Percentiles rank a stretch among this genome's conserved stretches.
Conservation (phyloP, 179 eudicot genomes). For the Carnegiea gigantea region DNA sequence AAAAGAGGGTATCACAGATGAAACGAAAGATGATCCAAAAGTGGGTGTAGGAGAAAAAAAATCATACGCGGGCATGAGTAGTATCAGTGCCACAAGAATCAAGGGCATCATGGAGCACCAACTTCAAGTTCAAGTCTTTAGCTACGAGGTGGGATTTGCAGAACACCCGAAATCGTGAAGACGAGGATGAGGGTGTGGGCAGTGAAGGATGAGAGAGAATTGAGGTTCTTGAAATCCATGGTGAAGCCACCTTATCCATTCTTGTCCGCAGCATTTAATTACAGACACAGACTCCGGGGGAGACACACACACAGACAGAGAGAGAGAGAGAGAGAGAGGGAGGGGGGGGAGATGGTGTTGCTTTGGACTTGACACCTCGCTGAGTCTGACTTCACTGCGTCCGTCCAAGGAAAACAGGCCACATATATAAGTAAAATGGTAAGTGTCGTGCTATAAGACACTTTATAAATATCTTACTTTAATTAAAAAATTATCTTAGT, state of each 20-base stretch:
- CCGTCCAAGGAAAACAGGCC: too few relatives aligned
- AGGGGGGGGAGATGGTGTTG: too few relatives aligned
- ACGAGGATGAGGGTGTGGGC: not conserved
- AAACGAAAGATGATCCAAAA: not conserved
- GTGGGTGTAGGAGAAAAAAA: not conserved
- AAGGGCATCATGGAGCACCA: conserved; percentile 72
- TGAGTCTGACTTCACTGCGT: too few relatives aligned
- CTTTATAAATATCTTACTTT: too few relatives aligned
- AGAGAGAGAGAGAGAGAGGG: not conserved
- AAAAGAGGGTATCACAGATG: not conserved
- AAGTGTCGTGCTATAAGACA: too few relatives aligned
- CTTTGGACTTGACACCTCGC: too few relatives aligned
- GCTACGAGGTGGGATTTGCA: conserved; percentile 44
- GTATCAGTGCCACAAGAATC: conserved; percentile 64
- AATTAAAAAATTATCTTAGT: too few relatives aligned
- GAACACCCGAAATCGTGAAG: conserved; percentile 21
- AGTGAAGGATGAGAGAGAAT: conserved; percentile 8
- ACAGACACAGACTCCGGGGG: not conserved
- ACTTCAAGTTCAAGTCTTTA: conserved; percentile 49
- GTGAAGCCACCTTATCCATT: not conserved
- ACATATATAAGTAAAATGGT: too few relatives aligned
- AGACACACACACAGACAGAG: not conserved
- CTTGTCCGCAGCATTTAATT: too few relatives aligned
- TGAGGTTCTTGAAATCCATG: conserved; percentile 32
- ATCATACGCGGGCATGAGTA: conserved; percentile 54